These are phyloP conservation scores for Epichloe coenophiala DNA, from an alignment of 2,329 filamentous ascomycete genomes.

Conservation along the genomic window DNA sequence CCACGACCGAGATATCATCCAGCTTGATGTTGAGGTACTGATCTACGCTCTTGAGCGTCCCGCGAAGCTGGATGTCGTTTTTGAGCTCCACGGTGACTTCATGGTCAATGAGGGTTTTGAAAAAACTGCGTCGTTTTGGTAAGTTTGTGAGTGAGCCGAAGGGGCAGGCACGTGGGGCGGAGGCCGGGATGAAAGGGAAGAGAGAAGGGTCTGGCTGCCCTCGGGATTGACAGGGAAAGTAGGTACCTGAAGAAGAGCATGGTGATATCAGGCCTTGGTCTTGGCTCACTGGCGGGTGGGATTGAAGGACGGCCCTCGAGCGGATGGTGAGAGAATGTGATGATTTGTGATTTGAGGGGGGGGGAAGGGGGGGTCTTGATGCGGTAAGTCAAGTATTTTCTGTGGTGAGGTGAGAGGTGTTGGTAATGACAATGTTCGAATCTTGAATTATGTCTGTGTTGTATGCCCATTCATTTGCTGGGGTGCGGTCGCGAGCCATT, in stretches of 20 bases:
- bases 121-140: slow-evolving; percentile 50
- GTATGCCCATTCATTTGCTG: background rate
- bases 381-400: background rate
- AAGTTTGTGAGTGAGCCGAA: no score
- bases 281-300: background rate
- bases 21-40: slow-evolving; percentile 99
- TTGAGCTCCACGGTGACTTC: slow-evolving; percentile 98
- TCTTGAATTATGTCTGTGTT: background rate
- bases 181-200: no score
- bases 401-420: background rate
- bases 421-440: background rate
- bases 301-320: no score
- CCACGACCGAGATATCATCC: slow-evolving; percentile 83
- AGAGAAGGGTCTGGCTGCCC: no score
- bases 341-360: no score
- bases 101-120: slow-evolving; percentile 96
- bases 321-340: background rate
- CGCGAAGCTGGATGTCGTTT: slow-evolving; percentile 95
- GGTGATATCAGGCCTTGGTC: background rate
- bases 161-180: no score
- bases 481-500: background rate
- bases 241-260: slow-evolving; percentile 33
- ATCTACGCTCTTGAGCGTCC: slow-evolving; percentile 91
- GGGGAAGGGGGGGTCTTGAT: no score
- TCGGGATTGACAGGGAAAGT: background rate